A percentile compares a stretch with the other conserved stretches of the same genome.
Conservation (phyloP, 1,284 basidiomycete species). For the Ceratobasidium sp. region DNA sequence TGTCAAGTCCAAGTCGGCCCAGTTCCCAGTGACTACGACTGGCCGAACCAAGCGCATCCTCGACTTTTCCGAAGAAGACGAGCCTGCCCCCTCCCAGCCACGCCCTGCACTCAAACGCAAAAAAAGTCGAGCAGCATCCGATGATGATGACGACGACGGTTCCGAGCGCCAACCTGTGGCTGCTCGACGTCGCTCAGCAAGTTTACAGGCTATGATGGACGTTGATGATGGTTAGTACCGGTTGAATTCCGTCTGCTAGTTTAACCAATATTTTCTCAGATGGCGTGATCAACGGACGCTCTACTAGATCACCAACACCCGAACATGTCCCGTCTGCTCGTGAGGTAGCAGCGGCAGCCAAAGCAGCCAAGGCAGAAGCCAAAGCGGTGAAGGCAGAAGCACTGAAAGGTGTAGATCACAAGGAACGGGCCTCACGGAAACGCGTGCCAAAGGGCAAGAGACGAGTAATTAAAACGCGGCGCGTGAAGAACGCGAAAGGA, state of each 20-base stretch:
- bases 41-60: slow-evolving; percentile 34
- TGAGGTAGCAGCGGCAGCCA: slow-evolving; percentile 35
- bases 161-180: slow-evolving; percentile 52
- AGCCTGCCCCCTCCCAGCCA: not conserved
- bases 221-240: slow-evolving; percentile 71
- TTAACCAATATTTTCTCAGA: slow-evolving; percentile 23
- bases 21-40: not conserved
- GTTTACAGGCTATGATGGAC: slow-evolving; percentile 75
- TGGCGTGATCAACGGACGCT: slow-evolving; percentile 48
- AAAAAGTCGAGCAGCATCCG: slow-evolving; percentile 25
- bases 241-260: not conserved
- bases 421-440: slow-evolving; percentile 56
- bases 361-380: slow-evolving; percentile 49
- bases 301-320: slow-evolving; percentile 42
- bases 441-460: slow-evolving; percentile 74
- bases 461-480: slow-evolving; percentile 68
- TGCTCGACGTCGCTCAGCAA: slow-evolving; percentile 54
- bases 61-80: slow-evolving; percentile 38
- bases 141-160: slow-evolving; percentile 22
- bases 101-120: slow-evolving; percentile 33
- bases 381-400: slow-evolving; percentile 40
- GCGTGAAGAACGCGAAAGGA: slow-evolving; percentile 69
- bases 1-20: slow-evolving; percentile 49
- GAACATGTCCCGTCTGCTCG: slow-evolving; percentile 47
- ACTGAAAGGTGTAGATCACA: slow-evolving; percentile 41